These are phyloP conservation scores for Tephrocybe sp. DNA, from an alignment of 768 basidiomycete genomes.

Conservation along the genomic window DNA sequence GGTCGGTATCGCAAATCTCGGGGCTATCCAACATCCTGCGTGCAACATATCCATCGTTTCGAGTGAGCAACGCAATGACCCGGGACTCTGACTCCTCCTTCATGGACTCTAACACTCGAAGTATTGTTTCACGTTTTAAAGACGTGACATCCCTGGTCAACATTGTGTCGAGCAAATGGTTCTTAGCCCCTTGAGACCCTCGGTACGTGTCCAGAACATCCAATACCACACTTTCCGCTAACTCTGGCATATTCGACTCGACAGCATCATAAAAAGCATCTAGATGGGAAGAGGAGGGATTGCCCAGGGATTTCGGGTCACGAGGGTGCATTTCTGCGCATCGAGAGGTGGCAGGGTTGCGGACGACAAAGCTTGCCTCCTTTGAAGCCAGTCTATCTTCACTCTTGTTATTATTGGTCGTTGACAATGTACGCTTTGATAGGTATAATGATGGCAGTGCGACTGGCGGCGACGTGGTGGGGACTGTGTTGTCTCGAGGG, in stretches of 20 bases:
- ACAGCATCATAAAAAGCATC: conserved; percentile 7
- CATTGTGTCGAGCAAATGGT: conserved; percentile 11
- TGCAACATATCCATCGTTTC: conserved; percentile 10
- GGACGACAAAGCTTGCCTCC: not conserved
- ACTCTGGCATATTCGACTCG: not conserved
- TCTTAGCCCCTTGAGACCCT: conserved; percentile 1
- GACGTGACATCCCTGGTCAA: conserved; percentile 10
- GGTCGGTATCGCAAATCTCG: conserved; percentile 16
- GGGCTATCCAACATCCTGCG: conserved; percentile 17
- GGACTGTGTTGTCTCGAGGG: conserved; percentile 4
- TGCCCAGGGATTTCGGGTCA: conserved; percentile 7
- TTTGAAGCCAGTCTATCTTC: not conserved
- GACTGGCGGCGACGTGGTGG: conserved; percentile 7
- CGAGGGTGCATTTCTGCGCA: conserved; percentile 9
- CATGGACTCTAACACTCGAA: conserved; percentile 17
- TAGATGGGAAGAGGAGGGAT: conserved; percentile 7
- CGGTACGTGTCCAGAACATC: conserved; percentile 21
- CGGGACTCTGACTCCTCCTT: conserved; percentile 4
- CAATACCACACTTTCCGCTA: conserved; percentile 20
- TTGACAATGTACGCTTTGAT: conserved; percentile 10
- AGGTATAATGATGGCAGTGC: conserved; percentile 7
- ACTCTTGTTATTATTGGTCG: not conserved
- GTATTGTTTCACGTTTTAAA: conserved; percentile 11
- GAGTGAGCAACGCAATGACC: conserved; percentile 6
- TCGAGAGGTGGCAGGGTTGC: not conserved